Conservation (phyloP, 176 grass and related monocot species). For the Zea luxurians region DNA sequence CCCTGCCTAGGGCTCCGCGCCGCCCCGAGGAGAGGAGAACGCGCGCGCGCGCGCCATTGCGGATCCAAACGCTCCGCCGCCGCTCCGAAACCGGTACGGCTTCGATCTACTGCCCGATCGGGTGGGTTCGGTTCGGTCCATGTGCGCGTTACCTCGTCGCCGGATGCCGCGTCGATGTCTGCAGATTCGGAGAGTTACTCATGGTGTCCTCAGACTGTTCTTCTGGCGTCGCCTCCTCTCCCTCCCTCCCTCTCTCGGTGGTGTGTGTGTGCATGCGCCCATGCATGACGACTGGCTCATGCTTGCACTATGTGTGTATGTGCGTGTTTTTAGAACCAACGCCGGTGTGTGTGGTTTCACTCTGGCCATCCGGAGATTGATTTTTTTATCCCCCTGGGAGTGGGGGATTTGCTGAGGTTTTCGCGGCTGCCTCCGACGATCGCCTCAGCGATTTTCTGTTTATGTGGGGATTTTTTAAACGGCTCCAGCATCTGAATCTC, state of each 20-base stretch:
- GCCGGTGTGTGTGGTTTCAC: neutral
- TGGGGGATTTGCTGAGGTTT: neutral
- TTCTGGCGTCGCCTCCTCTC: neutral
- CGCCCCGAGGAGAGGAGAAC: neutral
- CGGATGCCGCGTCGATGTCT: neutral
- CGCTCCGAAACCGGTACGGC: constrained; percentile 15
- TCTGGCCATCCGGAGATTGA: neutral
- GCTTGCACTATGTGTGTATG: no score
- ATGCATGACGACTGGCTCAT: neutral
- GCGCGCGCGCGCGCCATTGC: constrained; percentile 26
- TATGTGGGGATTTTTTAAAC: neutral
- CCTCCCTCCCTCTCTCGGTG: no score
- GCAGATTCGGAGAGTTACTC: neutral
- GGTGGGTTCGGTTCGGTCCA: neutral
- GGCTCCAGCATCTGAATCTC: neutral
- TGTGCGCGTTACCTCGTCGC: neutral
- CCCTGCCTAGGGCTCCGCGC: constrained; percentile 18
- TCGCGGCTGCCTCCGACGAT: neutral
- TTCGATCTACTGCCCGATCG: neutral
- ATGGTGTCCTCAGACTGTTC: neutral
- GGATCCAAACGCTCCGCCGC: neutral
- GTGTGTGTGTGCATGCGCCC: neutral
- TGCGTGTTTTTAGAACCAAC: neutral
- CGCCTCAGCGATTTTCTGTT: neutral
- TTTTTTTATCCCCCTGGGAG: no score